Evolutionary conservation across 306 rosid species (phyloP).

Genomic region (Gynostemma pentaphyllum): DNA sequence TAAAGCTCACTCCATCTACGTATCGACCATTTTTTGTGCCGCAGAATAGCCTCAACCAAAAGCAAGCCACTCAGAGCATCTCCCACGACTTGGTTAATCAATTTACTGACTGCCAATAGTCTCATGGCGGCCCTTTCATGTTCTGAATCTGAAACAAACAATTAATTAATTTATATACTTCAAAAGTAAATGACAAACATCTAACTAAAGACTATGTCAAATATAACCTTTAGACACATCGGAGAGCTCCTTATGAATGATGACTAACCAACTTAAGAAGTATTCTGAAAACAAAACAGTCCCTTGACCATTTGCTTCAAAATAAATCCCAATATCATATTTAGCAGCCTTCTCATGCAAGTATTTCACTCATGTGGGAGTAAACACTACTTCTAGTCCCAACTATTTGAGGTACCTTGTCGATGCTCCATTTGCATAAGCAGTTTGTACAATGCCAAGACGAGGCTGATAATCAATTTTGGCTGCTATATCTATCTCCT

Average conservation of each 20-base stretch:
- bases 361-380: constrained; percentile 88
- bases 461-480: constrained; percentile 27
- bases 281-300: constrained; percentile 72
- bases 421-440: constrained; percentile 96
- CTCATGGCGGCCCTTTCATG: constrained; percentile 62
- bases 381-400: constrained; percentile 66
- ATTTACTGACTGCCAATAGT: constrained; percentile 53
- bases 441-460: constrained; percentile 82
- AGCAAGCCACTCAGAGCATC: constrained; percentile 91
- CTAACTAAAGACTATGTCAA: constrained; percentile 3
- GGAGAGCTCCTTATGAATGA: constrained; percentile 31
- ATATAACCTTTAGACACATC: constrained; percentile 39
- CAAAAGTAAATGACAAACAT: background rate
- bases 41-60: constrained; percentile 80
- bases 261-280: constrained; percentile 43
- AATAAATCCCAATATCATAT: constrained; percentile 80
- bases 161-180: constrained; percentile 6
- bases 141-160: constrained; percentile 44
- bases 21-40: constrained; percentile 65
- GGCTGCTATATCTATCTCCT: constrained; percentile 19
- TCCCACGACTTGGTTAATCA: constrained; percentile 92
- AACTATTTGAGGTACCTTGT: constrained; percentile 56
- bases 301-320: constrained; percentile 99
- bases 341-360: constrained; percentile 60
- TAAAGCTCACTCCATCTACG: constrained; percentile 73